Conservation (phyloP, 495 filamentous ascomycete genomes). For the Aspergillus coremiiformis region DNA sequence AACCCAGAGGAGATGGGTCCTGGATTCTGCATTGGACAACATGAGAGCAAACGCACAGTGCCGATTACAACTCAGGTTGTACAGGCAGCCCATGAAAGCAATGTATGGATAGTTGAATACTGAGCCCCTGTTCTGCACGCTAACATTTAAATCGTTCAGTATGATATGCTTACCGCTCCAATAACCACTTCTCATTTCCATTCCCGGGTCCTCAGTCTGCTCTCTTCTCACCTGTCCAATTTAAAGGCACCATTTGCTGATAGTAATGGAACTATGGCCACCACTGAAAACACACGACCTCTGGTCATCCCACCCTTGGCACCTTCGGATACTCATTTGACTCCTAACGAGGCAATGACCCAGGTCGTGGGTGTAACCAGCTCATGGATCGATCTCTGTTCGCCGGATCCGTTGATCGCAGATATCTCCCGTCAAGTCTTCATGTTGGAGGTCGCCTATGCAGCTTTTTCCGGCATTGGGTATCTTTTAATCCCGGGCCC, state of each 20-base stretch:
- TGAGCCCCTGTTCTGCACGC: not conserved
- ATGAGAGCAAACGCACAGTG: constrained; percentile 59
- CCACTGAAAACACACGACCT: constrained; percentile 34
- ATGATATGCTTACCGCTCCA: constrained; percentile 84
- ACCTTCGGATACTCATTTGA: constrained; percentile 64
- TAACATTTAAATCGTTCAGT: constrained; percentile 45
- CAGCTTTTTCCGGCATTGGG: constrained; percentile 82
- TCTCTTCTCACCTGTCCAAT: constrained; percentile 50
- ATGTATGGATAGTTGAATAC: constrained; percentile 26
- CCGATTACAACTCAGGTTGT: constrained; percentile 58
- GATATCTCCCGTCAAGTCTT: constrained; percentile 82
- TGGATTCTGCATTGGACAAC: constrained; percentile 73
- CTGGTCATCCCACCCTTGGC: constrained; percentile 63
- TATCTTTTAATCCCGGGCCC: constrained; percentile 80
- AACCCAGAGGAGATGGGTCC: constrained; percentile 51
- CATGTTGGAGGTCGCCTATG: constrained; percentile 85
- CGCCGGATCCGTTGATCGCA: constrained; percentile 70
- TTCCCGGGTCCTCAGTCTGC: constrained; percentile 57
- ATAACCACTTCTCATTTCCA: constrained; percentile 84
- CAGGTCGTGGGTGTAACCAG: constrained; percentile 67
- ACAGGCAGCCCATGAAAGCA: constrained; percentile 55
- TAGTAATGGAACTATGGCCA: constrained; percentile 27
- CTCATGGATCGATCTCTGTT: constrained; percentile 86
- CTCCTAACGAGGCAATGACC: constrained; percentile 61
- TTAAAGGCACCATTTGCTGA: constrained; percentile 25